Base-by-base conservation (phyloP, 2,329 filamentous ascomycete genomes). In the Epichloe amarillans region DNA sequence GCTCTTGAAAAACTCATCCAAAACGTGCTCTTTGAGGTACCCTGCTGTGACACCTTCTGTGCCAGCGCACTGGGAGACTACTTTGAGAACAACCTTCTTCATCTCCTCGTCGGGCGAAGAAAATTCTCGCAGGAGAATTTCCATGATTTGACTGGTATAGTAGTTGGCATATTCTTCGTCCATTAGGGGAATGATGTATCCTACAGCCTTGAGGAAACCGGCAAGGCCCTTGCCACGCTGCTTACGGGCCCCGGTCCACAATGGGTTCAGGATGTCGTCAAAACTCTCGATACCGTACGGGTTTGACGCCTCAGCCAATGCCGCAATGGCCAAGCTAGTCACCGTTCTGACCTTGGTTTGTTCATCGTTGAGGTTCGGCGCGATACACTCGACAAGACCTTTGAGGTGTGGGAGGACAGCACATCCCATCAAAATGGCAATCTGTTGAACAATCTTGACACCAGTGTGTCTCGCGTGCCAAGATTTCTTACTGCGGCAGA, bases 141-240 rank as follows among this genome's bases (percentile, higher is more conserved):
- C 93, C 91, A 98, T 97, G 61, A 98, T 96, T 67, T 98, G 90
- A 58, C 83, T 88, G 8, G 93, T 97, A 64, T 98, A 98, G 71
- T 98, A 98, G 66, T 96, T 97, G 69, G 93, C 91, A 66, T 96
- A 97, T 64, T 98, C 93, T 69, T 98, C 93, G 70, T 98, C 93
- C 93, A 98, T 98, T 49, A 98, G 79, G 4, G 93, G 93, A 55
- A 98, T 97, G 63, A 98, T 95, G 66, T 93, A 97, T 26, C 93
- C 93, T 42, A 98, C 91, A 45, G 93, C 93, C 71, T 98, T 98
- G 54, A 98, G 74, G 69, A 96, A 98, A 14, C 89, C 91, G 23
- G 93, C 91, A 43, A 98, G 76, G 60, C 91, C 90, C 67, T 98
- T 98, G 55, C 93, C 93, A 63, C 93, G 83, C 69, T 98, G 93